phyloP scores from a whole-genome alignment of 768 basidiomycete genomes.

The Kwoniella bestiolae region DNA sequence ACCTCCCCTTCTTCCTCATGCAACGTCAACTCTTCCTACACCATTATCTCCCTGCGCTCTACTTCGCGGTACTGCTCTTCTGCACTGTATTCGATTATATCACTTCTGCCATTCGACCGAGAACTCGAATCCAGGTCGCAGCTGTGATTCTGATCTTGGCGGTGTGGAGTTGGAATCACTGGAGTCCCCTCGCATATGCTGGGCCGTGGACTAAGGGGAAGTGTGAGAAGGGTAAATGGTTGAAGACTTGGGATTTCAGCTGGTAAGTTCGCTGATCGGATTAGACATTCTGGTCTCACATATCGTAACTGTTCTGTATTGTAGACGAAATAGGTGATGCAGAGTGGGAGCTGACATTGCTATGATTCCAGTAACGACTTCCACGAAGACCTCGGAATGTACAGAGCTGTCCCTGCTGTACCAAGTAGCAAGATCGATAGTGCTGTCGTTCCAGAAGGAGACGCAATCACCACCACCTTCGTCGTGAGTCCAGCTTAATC shows the following conservation, averaged over 20 bases:
- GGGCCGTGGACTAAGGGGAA: constrained; percentile 80
- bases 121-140: constrained; percentile 78
- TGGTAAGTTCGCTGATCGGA: constrained; percentile 61
- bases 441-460: constrained; percentile 25
- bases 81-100: constrained; percentile 81
- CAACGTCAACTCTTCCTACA: constrained; percentile 94
- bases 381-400: constrained; percentile 50
- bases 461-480: constrained; percentile 39
- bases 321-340: too few species aligned
- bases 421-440: constrained; percentile 30
- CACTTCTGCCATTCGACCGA: constrained; percentile 76
- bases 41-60: constrained; percentile 95
- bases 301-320: too few species aligned
- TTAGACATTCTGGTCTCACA: not conserved
- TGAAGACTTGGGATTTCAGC: constrained; percentile 94
- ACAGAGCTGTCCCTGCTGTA: constrained; percentile 27
- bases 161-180: constrained; percentile 72
- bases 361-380: constrained; percentile 45
- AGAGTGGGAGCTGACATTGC: not conserved
- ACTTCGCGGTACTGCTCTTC: constrained; percentile 64
- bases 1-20: constrained; percentile 98
- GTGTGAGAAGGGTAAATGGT: constrained; percentile 77
- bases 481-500: constrained; percentile 27
- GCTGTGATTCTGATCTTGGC: constrained; percentile 69
- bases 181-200: constrained; percentile 84